Evolutionary conservation across 1,284 basidiomycete species (phyloP).

Genomic region (Cryptococcus jaspeensis): DNA sequence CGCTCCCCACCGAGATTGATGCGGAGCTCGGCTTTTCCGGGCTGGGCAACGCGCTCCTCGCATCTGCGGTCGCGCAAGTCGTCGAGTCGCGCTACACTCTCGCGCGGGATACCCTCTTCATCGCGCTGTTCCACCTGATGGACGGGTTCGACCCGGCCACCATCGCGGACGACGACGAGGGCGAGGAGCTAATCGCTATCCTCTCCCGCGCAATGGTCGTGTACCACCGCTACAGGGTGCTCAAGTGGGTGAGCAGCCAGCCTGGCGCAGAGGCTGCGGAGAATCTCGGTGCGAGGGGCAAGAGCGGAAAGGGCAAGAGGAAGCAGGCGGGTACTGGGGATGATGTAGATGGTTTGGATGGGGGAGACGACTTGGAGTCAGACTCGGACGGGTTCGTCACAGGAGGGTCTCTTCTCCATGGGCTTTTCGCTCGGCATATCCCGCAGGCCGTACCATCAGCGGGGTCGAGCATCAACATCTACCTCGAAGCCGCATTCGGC

Average conservation of each 20-base stretch:
- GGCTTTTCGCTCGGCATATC: conserved; percentile 57
- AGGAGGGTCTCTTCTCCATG: conserved; percentile 69
- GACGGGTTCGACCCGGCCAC: conserved; percentile 22
- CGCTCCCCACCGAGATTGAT: neutral
- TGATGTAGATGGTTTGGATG: conserved; percentile 52
- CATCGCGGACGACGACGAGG: conserved; percentile 27
- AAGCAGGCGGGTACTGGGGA: conserved; percentile 20
- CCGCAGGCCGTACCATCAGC: conserved; percentile 48
- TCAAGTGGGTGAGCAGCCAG: conserved; percentile 45
- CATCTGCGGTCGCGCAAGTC: conserved; percentile 30
- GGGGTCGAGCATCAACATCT: conserved; percentile 63
- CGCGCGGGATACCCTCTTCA: conserved; percentile 42
- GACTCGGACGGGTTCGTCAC: conserved; percentile 44
- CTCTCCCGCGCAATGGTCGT: conserved; percentile 37
- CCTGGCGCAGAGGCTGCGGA: conserved; percentile 27
- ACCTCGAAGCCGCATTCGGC: conserved; percentile 59
- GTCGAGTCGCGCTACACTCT: conserved; percentile 43
- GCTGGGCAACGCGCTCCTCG: conserved; percentile 42
- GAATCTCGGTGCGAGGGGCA: conserved; percentile 2
- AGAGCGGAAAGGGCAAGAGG: conserved; percentile 20
- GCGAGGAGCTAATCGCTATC: conserved; percentile 35
- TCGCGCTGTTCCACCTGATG: conserved; percentile 42
- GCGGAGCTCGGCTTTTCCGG: conserved; percentile 32
- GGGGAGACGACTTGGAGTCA: conserved; percentile 19
- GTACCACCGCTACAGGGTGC: conserved; percentile 44